A percentile compares a stretch with the other conserved stretches of the same genome.
These are phyloP conservation scores for Candida cerambycidarum DNA, from an alignment of 805 yeast species.

Conservation along the genomic window DNA sequence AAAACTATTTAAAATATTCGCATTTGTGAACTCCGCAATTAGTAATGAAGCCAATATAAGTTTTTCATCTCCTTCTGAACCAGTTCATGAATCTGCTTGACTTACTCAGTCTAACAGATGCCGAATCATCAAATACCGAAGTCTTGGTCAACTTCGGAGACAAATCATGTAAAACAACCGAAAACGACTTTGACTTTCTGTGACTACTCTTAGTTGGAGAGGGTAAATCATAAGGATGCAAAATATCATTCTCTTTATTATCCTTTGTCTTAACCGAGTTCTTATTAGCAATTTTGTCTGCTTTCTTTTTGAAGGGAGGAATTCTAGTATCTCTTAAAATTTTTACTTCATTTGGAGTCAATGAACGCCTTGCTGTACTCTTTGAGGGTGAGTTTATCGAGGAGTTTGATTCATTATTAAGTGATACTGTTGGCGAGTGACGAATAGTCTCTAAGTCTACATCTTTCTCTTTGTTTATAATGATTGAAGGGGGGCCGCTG, in stretches of 20 bases:
- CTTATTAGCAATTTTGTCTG: neutral
- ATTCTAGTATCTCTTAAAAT: constrained; percentile 24
- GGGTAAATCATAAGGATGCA: neutral
- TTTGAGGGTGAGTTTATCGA: constrained; percentile 1
- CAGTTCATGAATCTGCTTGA: constrained; percentile 23
- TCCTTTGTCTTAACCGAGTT: neutral
- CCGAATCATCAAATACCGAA: constrained; percentile 13
- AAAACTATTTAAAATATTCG: neutral
- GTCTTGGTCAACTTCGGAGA: constrained; percentile 18
- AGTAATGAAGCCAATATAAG: neutral
- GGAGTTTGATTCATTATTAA: neutral
- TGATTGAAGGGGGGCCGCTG: constrained; percentile 8
- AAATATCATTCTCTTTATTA: constrained; percentile 3
- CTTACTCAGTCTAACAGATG: constrained; percentile 13
- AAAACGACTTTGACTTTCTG: constrained; percentile 23
- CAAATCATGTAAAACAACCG: constrained; percentile 20
- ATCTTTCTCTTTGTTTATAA: constrained; percentile 6
- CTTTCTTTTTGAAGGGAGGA: constrained; percentile 21
- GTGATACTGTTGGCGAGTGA: constrained; percentile 6
- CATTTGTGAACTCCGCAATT: neutral
- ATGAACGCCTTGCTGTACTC: constrained; percentile 14
- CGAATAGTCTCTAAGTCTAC: constrained; percentile 8
- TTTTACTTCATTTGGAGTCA: constrained; percentile 25
- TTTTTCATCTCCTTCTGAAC: constrained; percentile 21
- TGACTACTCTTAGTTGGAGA: constrained; percentile 14